A percentile compares a stretch with the other conserved stretches of the same genome.
phyloP scores from a whole-genome alignment of 768 basidiomycete species.

The Phanerochaete carnosa region DNA sequence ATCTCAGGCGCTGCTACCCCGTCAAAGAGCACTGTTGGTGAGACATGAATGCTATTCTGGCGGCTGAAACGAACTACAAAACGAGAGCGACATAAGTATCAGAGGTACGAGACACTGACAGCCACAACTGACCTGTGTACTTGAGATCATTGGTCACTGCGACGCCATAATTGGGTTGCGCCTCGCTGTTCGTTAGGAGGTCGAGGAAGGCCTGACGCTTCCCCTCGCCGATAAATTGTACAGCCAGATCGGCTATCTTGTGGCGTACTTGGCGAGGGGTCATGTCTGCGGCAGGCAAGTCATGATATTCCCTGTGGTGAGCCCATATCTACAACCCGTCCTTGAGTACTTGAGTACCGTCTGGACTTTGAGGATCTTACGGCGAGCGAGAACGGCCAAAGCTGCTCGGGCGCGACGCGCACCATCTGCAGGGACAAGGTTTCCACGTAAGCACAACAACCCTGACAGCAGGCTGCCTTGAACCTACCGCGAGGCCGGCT shows the following conservation, averaged over 20 bases:
- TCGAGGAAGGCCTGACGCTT: constrained; percentile 52
- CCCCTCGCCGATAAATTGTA: constrained; percentile 45
- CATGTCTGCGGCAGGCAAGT: constrained; percentile 63
- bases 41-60: constrained; percentile 91
- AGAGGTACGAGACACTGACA: neutral
- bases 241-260: constrained; percentile 62
- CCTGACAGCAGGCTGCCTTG: neutral
- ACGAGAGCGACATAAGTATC: neutral
- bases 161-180: constrained; percentile 73
- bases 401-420: constrained; percentile 65
- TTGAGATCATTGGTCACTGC: constrained; percentile 84
- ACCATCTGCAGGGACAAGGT: constrained; percentile 45
- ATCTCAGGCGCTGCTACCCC: constrained; percentile 70
- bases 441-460: neutral
- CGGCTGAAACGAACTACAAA: constrained; percentile 79
- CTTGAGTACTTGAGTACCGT: neutral
- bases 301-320: constrained; percentile 71
- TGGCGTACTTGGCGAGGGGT: constrained; percentile 73
- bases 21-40: constrained; percentile 78
- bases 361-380: constrained; percentile 34
- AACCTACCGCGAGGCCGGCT: constrained; percentile 71
- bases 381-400: constrained; percentile 72
- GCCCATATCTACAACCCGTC: constrained; percentile 74
- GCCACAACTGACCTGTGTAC: constrained; percentile 64
- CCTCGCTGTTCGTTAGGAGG: constrained; percentile 53